Base-by-base conservation (phyloP, 2,329 filamentous ascomycete species). In the Podosphaera fusca region DNA sequence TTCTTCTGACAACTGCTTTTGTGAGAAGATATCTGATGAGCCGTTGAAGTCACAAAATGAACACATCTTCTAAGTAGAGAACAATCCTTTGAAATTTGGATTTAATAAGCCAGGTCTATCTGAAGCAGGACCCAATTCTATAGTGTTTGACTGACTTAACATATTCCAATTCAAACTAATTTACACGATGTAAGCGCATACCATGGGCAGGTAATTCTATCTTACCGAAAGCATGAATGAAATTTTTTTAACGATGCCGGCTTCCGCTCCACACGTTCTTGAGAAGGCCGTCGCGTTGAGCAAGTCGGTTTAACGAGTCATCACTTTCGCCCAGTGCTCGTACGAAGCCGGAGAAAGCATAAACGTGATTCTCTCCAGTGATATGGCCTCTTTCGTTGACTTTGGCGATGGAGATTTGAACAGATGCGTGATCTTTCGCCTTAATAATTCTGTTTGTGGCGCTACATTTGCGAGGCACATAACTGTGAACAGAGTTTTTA, bases 391-490 rank as follows among this genome's bases (percentile, higher is more conserved):
- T 94, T 84, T 98, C 92, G 75, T 96, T 90, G 69, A 98, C 92
- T 80, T 95, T 96, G 74, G 84, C 90, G 72, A 98, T 79, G 68
- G 84, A 87, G 75, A 98, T 87, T 77, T 98, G 92, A 68, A 96
- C 92, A 63, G 87, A 94, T 69, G 87, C 90, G 81, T 98, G 92
- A 78, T 98, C 92, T 80, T 96, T 95, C 79, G 92, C 88, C 80
- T 95, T 95, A 84, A 98, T 96, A 81, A 96, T 95, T 77, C 92
- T 87, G 87, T 94, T 94, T 74, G 90, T 95, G 69, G 89, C 89
- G 74, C 81, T 87, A 86, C 90, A 96, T 80, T 95, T 96, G 80
- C 90, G 87, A 73, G 88, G 88, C 80, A 95, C 86, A 83, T 94
- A 94, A 74, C 87, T 94, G 71, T 63, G 64, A 59, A 59, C 57